Conservation (phyloP, 2,329 filamentous ascomycete species). For the Pestalotiopsis sp. region DNA sequence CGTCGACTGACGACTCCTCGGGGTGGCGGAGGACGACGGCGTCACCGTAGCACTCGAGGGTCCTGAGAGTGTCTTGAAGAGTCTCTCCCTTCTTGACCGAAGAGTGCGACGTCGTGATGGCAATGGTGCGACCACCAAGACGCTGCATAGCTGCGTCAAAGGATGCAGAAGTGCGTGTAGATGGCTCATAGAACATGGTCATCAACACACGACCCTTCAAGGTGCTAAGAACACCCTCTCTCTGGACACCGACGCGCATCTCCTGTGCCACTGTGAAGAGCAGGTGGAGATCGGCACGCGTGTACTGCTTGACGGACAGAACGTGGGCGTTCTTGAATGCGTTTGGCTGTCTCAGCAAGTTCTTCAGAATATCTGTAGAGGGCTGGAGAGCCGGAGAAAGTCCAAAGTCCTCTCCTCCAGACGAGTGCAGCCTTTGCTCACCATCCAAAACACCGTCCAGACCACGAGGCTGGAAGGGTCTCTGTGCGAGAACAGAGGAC, state of each 20-base stretch:
- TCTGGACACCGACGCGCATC: slow-evolving; percentile 93
- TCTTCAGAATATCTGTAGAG: slow-evolving; percentile 62
- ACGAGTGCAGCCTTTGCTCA: slow-evolving; percentile 22
- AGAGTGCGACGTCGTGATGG: slow-evolving; percentile 79
- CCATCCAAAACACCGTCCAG: slow-evolving; percentile 34
- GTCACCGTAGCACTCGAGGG: slow-evolving; percentile 90
- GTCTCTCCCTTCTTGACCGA: slow-evolving; percentile 94
- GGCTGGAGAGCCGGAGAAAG: slow-evolving; percentile 47
- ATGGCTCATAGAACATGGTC: slow-evolving; percentile 97
- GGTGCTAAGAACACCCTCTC: slow-evolving; percentile 84
- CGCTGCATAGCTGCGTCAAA: slow-evolving; percentile 99
- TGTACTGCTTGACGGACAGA: slow-evolving; percentile 89
- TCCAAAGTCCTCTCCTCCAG: slow-evolving; percentile 44
- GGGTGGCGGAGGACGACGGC: slow-evolving; percentile 96
- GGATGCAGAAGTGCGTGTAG: slow-evolving; percentile 89
- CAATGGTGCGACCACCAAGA: slow-evolving; percentile 82
- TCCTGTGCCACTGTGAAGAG: slow-evolving; percentile 97
- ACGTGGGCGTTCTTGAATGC: slow-evolving; percentile 89
- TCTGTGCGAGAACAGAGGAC: slow-evolving; percentile 33
- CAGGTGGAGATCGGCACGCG: slow-evolving; percentile 81
- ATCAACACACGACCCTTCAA: slow-evolving; percentile 84
- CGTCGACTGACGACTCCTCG: slow-evolving; percentile 74
- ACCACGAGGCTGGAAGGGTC: slow-evolving; percentile 34
- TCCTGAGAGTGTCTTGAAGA: slow-evolving; percentile 90
- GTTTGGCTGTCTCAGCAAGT: slow-evolving; percentile 73